These are phyloP conservation scores for Leavenworthia alabamica DNA, from an alignment of 345 rosid genomes.

Conservation along the genomic window DNA sequence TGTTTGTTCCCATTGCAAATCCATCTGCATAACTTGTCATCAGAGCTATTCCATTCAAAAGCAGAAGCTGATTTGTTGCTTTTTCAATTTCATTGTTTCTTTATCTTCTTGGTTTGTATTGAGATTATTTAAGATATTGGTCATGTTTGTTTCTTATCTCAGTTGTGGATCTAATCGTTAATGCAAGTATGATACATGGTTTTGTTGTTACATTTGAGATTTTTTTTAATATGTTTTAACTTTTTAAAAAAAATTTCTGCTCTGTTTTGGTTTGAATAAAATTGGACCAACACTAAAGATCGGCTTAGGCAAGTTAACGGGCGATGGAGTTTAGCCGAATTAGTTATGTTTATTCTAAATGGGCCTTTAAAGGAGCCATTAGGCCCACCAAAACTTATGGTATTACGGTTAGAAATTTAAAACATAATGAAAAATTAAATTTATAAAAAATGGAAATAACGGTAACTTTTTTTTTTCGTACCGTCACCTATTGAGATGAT, in stretches of 20 bases:
- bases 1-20: too few species aligned
- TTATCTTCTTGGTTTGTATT: background rate
- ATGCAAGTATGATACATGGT: background rate
- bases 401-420: background rate
- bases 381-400: background rate
- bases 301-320: too few species aligned
- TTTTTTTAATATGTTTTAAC: background rate
- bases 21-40: too few species aligned
- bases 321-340: too few species aligned
- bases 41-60: constrained; percentile 71
- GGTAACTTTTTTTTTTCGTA: too few species aligned
- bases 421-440: too few species aligned
- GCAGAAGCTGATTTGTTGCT: constrained; percentile 5
- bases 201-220: background rate
- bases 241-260: too few species aligned
- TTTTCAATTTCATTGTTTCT: background rate
- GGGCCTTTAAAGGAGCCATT: background rate
- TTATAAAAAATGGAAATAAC: too few species aligned
- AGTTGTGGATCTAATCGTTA: background rate
- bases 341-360: background rate
- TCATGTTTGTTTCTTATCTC: constrained; percentile 4
- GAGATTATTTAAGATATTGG: background rate
- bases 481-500: background rate
- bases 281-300: background rate
- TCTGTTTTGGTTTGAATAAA: background rate